Evolutionary conservation across 148 eudicot genomes (phyloP).

Genomic region (Rheum nobile): DNA sequence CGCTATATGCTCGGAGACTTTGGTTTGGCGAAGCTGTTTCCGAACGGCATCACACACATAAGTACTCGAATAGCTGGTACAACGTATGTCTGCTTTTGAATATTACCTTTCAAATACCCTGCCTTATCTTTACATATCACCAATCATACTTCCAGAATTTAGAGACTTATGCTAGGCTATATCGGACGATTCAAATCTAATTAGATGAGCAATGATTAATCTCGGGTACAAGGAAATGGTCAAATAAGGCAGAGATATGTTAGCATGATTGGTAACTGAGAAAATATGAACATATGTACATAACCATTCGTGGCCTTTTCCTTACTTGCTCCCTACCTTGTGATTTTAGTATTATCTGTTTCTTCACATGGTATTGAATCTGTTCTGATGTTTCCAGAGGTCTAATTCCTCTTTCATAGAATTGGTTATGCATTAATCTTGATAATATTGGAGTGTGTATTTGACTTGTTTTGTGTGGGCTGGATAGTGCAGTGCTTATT

Average conservation of each 20-base stretch:
- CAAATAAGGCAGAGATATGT: too few relatives aligned
- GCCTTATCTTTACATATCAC: background rate
- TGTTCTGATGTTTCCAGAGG: too few relatives aligned
- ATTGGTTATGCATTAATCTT: too few relatives aligned
- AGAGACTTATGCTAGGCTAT: background rate
- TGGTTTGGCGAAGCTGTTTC: conserved; percentile 96
- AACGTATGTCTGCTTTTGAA: conserved; percentile 48
- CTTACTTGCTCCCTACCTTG: too few relatives aligned
- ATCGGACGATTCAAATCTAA: background rate
- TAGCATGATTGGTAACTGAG: background rate
- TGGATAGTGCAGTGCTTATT: conserved; percentile 61
- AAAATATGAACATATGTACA: background rate
- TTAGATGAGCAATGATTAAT: background rate
- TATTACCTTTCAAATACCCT: too few relatives aligned
- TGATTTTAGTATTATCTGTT: too few relatives aligned
- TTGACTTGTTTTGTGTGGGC: conserved; percentile 2
- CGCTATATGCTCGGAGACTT: too few relatives aligned
- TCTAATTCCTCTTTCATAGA: too few relatives aligned
- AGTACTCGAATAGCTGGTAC: conserved; percentile 90
- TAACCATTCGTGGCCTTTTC: too few relatives aligned
- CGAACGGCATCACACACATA: conserved; percentile 80
- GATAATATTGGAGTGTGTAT: background rate
- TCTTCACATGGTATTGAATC: too few relatives aligned
- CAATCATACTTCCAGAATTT: background rate
- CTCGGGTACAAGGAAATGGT: background rate